Evolutionary conservation across 192 early-diverging fungal species (phyloP), one percentile per base, ranked within the genome.

Genomic region (Coemansia sp.): DNA sequence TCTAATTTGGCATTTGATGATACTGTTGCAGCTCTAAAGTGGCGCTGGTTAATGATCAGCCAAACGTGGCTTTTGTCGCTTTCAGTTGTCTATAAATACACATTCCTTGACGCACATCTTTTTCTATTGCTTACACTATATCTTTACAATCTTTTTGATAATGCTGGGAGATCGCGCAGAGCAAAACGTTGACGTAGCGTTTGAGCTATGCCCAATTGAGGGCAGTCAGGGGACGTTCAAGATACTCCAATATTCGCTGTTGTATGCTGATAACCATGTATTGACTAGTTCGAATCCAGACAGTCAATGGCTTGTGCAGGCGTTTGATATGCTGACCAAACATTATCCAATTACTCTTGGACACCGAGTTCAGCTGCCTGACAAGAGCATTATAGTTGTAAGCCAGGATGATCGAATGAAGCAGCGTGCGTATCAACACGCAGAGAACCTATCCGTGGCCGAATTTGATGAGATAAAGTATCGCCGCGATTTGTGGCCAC

Each of bases 401-500:
- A 58, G 57, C 40, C 46, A 50, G 46, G 56, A 58, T 0, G 68
- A 70, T n/a, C 36, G 48, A 14, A 22, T 26, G 3, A 54, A 44
- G 38, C 36, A 64, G 21, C 47, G 62, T 9, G 19, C 64, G 21
- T 59, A 50, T 25, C 36, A 58, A 26, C 61, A 70, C 15, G 4
- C 34, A 1, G 61, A 70, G 26, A 17, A n/a, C 1, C 20, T 64
- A 20, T 17, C 57, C 1, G 61, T 57, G 5, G 61, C 58, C 15
- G 61, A 64, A 2, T 63, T 70, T 63, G 23, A 11, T 14, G 31
- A 59, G 17, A 31, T 70, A 20, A 64, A 34, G 46, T 64, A 62
- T 40, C n/a, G 68, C 23, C 68, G 56, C n/a, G 56, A 70, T 22
- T 14, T 59, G 48, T 70, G 68, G 68, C 68, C 68, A 1, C 22